Base-by-base conservation (phyloP, 2,329 filamentous ascomycete genomes). In the Coniochaeta sp. region DNA sequence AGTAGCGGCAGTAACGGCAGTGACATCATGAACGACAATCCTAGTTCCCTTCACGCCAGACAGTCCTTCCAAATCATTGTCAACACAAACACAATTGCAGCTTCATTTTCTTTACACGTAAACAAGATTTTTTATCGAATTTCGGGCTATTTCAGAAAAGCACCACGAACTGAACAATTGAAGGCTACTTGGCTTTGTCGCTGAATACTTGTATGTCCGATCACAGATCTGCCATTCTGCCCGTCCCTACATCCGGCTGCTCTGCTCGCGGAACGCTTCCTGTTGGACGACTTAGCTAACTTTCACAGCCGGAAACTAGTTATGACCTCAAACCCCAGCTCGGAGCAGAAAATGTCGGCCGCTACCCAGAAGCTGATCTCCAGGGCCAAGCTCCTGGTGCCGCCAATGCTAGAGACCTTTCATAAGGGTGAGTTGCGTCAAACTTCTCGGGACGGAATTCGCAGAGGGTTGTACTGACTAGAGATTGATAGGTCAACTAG, bases 331-430 rank as follows among this genome's bases (percentile, higher is more conserved):
- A 52, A 14, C 24, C 26, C 22, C 9, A 28, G 31, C 22, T 28
- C 47, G 26, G 54, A 34, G 54, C 31, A 57, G 52, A 74, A 79
- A 22, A 89, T 91, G 82, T 87, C 89, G 63, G 76, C 83, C 64
- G 78, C 86, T 28, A 91, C 92, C 24, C 90, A 86, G 74, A 86
- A 89, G 67, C 79, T 96, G 59, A 79, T 99, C 61, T 77, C 80
- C 66, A 93, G 90, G 75, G 91, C 93, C 70, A 89, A 89, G 81
- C 91, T 89, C 72, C 89, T 99, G 79, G 85, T 99, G 62, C 95
- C 95, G 65, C 95, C 95, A 12, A 91, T 99, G 91, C 83, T 97
- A 59, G 90, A 95, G 72, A 90, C 85, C 71, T 98, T 98, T 72
- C 95, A 98, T 77, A 99, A 99, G 82, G 95, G 93, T 91, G 71